phyloP scores from a whole-genome alignment of 257 asterid genomes.

The Plantago major region DNA sequence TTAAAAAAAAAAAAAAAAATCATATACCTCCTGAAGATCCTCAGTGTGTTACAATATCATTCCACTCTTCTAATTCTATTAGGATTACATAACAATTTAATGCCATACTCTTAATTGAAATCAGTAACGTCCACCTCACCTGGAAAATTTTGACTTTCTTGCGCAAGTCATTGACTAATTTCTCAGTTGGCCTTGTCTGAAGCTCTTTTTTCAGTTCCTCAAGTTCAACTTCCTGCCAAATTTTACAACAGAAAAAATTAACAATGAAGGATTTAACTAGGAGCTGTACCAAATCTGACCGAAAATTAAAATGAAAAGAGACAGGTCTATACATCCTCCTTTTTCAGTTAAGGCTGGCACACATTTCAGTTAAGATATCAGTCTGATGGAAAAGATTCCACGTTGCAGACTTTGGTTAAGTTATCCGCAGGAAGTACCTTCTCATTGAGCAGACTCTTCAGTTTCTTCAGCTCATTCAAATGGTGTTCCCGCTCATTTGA shows the following conservation, averaged over 20 bases:
- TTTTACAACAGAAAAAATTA: slow-evolving; percentile 13
- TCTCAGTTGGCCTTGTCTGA: slow-evolving; percentile 79
- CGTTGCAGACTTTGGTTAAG: neutral
- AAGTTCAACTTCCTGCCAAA: slow-evolving; percentile 60
- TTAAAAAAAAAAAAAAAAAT: too few species aligned
- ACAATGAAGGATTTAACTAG: slow-evolving; percentile 4
- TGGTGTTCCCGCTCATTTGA: slow-evolving; percentile 78
- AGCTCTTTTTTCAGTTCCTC: slow-evolving; percentile 84
- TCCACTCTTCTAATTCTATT: neutral
- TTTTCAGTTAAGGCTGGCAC: too few species aligned
- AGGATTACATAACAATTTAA: neutral
- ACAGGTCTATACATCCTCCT: neutral
- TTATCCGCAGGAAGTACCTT: slow-evolving; percentile 45
- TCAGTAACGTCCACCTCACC: slow-evolving; percentile 39
- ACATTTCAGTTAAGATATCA: too few species aligned
- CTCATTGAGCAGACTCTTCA: slow-evolving; percentile 67
- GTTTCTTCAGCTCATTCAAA: slow-evolving; percentile 78
- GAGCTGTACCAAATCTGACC: slow-evolving; percentile 6
- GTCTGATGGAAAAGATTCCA: neutral
- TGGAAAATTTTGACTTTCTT: slow-evolving; percentile 95
- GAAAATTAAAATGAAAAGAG: slow-evolving; percentile 18
- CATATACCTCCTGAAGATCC: too few species aligned
- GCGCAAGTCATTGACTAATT: slow-evolving; percentile 82
- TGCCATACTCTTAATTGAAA: slow-evolving; percentile 14
- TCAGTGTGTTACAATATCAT: neutral